Percentiles rank a stretch among this genome's conserved stretches.
Conservation (phyloP, 352 stramenopile species). For the Phytophthora megakarya region DNA sequence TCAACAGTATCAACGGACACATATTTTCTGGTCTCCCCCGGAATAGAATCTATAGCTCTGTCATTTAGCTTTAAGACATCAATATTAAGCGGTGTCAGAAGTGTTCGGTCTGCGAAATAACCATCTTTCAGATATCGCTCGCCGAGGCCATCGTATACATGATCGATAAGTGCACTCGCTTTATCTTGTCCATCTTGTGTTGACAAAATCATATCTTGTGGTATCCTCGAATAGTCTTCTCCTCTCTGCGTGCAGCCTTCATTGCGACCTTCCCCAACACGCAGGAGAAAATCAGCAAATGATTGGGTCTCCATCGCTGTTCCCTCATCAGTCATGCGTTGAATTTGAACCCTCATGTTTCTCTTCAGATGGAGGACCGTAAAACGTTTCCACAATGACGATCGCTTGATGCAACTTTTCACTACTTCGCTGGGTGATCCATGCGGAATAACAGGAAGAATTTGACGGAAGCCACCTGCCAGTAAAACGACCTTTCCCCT, state of each 20-base stretch:
- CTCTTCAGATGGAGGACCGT: background rate
- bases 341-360: background rate
- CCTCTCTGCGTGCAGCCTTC: no score
- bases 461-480: no score
- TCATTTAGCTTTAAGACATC: background rate
- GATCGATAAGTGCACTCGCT: background rate
- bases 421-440: no score
- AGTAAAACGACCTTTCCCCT: background rate
- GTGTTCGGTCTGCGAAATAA: no score
- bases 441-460: no score
- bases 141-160: background rate
- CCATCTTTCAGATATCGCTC: background rate
- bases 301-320: background rate
- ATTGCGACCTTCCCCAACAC: background rate
- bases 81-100: background rate
- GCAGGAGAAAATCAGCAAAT: background rate
- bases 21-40: background rate
- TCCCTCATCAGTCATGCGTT: background rate
- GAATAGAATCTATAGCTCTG: no score
- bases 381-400: no score
- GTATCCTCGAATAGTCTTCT: background rate
- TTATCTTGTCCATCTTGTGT: background rate
- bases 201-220: background rate
- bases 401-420: no score
- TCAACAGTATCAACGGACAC: background rate